phyloP scores from a whole-genome alignment of 2,329 filamentous ascomycete species.

The Stagonosporopsis cucurbitacearum region DNA sequence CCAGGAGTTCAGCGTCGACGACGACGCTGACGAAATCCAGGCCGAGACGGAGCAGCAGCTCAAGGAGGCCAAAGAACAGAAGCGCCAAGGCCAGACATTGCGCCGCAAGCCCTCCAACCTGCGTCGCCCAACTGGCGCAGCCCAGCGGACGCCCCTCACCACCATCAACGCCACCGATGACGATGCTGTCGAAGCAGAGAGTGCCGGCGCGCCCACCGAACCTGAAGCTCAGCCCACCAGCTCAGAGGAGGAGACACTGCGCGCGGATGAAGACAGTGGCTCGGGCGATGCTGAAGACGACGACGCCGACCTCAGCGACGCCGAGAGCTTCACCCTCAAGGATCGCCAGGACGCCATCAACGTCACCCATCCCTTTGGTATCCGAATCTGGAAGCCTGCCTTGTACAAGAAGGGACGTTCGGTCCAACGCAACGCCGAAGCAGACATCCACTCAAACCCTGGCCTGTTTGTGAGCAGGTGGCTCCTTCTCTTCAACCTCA shows the following conservation, averaged over 20 bases:
- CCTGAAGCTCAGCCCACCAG: constrained; percentile 36
- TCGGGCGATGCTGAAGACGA: constrained; percentile 61
- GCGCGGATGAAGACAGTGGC: constrained; percentile 52
- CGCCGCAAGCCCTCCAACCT: constrained; percentile 60
- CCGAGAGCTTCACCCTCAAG: constrained; percentile 96
- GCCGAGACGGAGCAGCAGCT: constrained; percentile 36
- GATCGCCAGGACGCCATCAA: constrained; percentile 98
- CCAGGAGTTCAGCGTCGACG: constrained; percentile 88
- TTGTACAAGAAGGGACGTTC: constrained; percentile 97
- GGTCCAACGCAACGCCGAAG: constrained; percentile 94
- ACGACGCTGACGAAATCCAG: constrained; percentile 77
- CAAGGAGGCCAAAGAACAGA: constrained; percentile 24
- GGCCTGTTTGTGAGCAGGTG: constrained; percentile 84
- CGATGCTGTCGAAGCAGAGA: constrained; percentile 50
- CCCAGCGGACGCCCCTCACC: constrained; percentile 54
- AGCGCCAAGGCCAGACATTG: constrained; percentile 45
- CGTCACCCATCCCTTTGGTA: constrained; percentile 97
- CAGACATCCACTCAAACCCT: constrained; percentile 94
- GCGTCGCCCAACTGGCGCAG: constrained; percentile 51
- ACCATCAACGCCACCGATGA: constrained; percentile 59
- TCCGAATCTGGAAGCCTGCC: constrained; percentile 97
- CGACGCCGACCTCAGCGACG: constrained; percentile 79
- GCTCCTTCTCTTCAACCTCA: constrained; percentile 84
- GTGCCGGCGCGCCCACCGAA: constrained; percentile 32
- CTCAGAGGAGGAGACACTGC: constrained; percentile 48